Base-by-base conservation (phyloP, 345 rosid species). In the Citrus inodora region DNA sequence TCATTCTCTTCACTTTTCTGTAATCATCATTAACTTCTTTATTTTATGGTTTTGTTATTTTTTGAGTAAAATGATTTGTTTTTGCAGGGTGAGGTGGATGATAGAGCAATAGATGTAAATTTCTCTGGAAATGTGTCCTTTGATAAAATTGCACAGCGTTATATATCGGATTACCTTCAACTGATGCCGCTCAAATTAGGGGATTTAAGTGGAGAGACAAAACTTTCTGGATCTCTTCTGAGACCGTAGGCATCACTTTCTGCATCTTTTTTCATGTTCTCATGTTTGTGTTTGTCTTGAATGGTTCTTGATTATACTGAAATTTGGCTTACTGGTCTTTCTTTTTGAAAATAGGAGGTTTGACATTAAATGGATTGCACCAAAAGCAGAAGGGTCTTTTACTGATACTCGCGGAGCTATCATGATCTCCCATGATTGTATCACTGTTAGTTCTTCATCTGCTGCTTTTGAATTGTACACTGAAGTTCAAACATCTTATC, bases 401-500 rank as follows among this genome's bases (percentile, higher is more conserved):
- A 84, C 85, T 80, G 99, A 95, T 88, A 98, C 98, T 86, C 93
- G 99, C 82, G 99, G 99, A 80, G 97, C 92, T 86, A 90, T 95
- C 67, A 82, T 95, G 86, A 92, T 95, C 87, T 90, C 94, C 71
- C 96, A 91, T 88, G 97, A 95, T 83, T 88, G 83, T 73, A 91
- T 95, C 35, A 93, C 89, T 58, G 81, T 93, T 78, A 89, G 84
- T 82, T 92, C 99, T 67, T 92, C 99, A 30, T 89, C 99, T 75
- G 86, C 83, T 85, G 97, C 96, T 84, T 95, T 95, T 84, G 98
- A 95, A 76, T 86, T 95, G 73, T 86, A 80, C 86, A 78, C 97
- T 73, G 92, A 91, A 83, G 84, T 95, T 77, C 88, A 87, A 68
- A 95, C 98, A 40, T 90, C 91, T 62, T 95, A 95, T 82, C 90